These are phyloP conservation scores for Pichia phayaonensis DNA, from an alignment of 805 yeast species.

Conservation along the genomic window DNA sequence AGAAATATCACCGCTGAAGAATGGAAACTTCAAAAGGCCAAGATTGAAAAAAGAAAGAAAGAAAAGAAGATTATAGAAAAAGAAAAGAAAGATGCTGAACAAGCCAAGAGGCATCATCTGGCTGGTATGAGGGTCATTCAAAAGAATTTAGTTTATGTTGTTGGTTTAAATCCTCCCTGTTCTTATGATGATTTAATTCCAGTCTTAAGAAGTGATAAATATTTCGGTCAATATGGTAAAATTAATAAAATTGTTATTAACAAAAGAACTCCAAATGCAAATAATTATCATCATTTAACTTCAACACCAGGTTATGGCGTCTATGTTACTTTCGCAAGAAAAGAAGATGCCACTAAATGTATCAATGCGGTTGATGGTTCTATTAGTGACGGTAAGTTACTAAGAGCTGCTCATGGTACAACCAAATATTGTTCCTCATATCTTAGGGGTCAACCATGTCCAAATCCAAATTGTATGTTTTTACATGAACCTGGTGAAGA, in stretches of 20 bases:
- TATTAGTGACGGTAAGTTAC: constrained; percentile 78
- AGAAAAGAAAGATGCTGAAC: constrained; percentile 86
- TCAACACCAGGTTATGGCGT: constrained; percentile 80
- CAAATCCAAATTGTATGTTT: constrained; percentile 98
- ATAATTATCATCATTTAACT: constrained; percentile 23
- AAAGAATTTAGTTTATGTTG: constrained; percentile 92
- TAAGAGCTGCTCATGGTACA: constrained; percentile 96
- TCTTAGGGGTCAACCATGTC: constrained; percentile 90
- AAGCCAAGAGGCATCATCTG: constrained; percentile 74
- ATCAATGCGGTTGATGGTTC: constrained; percentile 91
- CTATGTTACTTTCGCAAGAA: constrained; percentile 85
- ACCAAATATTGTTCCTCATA: constrained; percentile 98
- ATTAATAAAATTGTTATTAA: constrained; percentile 91
- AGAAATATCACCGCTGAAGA: constrained; percentile 80
- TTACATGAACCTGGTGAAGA: constrained; percentile 99
- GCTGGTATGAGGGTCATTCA: constrained; percentile 98
- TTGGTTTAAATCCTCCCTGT: constrained; percentile 84
- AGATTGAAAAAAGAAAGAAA: constrained; percentile 72
- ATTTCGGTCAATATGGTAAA: constrained; percentile 98
- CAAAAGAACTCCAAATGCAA: constrained; percentile 50
- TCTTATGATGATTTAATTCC: constrained; percentile 81
- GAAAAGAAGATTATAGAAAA: constrained; percentile 82
- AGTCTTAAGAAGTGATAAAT: constrained; percentile 78
- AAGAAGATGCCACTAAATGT: constrained; percentile 93
- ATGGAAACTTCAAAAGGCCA: constrained; percentile 70